Base-by-base conservation (phyloP, 2,329 filamentous ascomycete genomes). In the Fusarium udum region DNA sequence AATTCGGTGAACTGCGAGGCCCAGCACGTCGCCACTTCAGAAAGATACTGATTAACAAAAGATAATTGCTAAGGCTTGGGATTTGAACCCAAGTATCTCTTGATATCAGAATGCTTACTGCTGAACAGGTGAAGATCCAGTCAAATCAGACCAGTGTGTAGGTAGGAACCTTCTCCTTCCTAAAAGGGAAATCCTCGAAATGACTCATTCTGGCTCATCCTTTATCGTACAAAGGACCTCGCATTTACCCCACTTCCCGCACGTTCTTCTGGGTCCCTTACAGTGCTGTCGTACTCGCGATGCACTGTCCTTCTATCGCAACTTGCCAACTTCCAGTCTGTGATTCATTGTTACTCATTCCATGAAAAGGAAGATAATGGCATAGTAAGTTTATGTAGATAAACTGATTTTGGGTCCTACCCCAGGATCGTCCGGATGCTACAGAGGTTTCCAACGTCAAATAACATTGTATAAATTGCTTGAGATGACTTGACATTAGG, bases 161-260 rank as follows among this genome's bases (percentile, higher is more conserved):
- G n/a, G n/a, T 24, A 28, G 31, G 16, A 39, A 18, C 24, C 15
- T n/a, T 28, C 13, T 7, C 20, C 24, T 63, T 72, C 69, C 75
- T 46, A 36, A 67, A 72, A 48, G 67, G 42, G 76, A 73, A 69
- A 56, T 48, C 40, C 22, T 39, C 63, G 51, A 64, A 77, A 80
- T 81, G 80, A 81, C 61, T 81, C 80, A 81, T 79, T 80, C 69
- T 80, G 66, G 75, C 74, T 80, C 79, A 80, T 74, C 32, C 64
- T 75, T 71, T 64, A 53, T 76, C 61, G 61, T 43, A 48, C 49
- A 61, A 36, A 34, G 6, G 57, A 31, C 46, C 52, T 43, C 60
- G 45, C 34, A 34, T 11, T 15, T 2, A 4, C 36, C 43, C 67
- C 71, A 70, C 69, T 59, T 70, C 51, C 61, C 59, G 58, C 39